Conservation (phyloP, 495 filamentous ascomycete genomes). For the Stereocaulon alpinum region DNA sequence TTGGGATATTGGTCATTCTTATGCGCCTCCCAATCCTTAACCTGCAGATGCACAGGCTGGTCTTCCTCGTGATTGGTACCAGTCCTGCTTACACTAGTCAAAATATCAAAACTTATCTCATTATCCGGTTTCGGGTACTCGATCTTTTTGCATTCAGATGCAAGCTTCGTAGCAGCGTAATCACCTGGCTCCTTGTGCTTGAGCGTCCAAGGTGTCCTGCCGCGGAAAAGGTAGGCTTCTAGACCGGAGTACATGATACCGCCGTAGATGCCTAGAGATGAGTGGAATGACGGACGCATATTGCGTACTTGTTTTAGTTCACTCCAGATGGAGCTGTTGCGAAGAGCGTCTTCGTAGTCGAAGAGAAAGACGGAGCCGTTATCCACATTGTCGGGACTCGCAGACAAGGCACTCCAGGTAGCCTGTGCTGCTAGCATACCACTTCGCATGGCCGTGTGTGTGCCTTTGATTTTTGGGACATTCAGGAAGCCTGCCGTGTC, state of each 20-base stretch:
- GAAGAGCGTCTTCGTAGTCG: slow-evolving; percentile 87
- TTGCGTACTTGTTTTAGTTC: slow-evolving; percentile 94
- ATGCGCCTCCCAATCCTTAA: slow-evolving; percentile 89
- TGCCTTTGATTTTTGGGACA: slow-evolving; percentile 97
- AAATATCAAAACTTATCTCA: slow-evolving; percentile 85
- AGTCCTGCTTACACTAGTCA: slow-evolving; percentile 86
- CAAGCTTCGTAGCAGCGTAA: slow-evolving; percentile 66
- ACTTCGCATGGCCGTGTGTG: slow-evolving; percentile 93
- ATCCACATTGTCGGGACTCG: slow-evolving; percentile 25
- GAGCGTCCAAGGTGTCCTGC: slow-evolving; percentile 83
- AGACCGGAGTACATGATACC: slow-evolving; percentile 89
- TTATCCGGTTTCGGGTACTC: slow-evolving; percentile 89
- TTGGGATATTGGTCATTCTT: slow-evolving; percentile 68
- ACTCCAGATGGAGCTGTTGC: slow-evolving; percentile 79
- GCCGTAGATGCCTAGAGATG: slow-evolving; percentile 71
- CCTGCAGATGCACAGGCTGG: slow-evolving; percentile 90
- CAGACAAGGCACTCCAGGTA: slow-evolving; percentile 60
- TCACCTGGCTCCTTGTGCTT: slow-evolving; percentile 65
- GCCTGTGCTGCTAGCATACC: slow-evolving; percentile 96
- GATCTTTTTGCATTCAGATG: slow-evolving; percentile 48
- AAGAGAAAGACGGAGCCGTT: slow-evolving; percentile 77
- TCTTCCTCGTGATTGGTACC: slow-evolving; percentile 99
- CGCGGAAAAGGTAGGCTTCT: slow-evolving; percentile 80
- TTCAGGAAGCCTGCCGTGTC: slow-evolving; percentile 97
- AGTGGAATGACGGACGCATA: slow-evolving; percentile 91